These are phyloP conservation scores for Phyllosticta citrichinensis DNA, from an alignment of 2,329 filamentous ascomycete genomes.

Conservation along the genomic window DNA sequence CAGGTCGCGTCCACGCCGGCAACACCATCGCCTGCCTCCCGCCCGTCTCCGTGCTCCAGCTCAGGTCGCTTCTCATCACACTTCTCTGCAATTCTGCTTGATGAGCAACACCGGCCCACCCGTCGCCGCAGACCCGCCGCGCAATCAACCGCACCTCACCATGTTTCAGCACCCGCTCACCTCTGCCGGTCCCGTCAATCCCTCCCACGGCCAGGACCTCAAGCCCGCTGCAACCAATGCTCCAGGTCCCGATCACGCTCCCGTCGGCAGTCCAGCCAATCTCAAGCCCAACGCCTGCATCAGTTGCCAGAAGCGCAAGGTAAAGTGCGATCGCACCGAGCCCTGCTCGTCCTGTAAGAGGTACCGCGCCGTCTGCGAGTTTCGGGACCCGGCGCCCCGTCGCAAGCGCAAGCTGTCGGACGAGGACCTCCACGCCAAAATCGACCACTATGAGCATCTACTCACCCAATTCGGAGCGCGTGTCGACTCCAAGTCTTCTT, in stretches of 20 bases:
- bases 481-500: constrained; percentile 13
- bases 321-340: constrained; percentile 23
- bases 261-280: background rate
- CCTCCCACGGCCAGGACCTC: too few relatives aligned
- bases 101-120: too few relatives aligned
- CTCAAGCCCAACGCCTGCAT: constrained; percentile 25
- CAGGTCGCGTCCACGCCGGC: too few relatives aligned
- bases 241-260: background rate
- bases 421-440: constrained; percentile 17
- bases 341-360: constrained; percentile 24
- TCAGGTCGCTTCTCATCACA: too few relatives aligned
- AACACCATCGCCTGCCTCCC: too few relatives aligned
- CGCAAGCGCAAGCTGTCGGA: constrained; percentile 19
- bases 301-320: constrained; percentile 25
- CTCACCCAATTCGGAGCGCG: constrained; percentile 21
- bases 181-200: background rate
- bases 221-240: background rate
- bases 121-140: too few relatives aligned
- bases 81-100: too few relatives aligned
- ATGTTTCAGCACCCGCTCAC: too few relatives aligned
- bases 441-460: constrained; percentile 23
- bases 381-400: constrained; percentile 24
- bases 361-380: constrained; percentile 21
- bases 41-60: too few relatives aligned
- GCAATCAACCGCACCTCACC: too few relatives aligned